A percentile compares a stretch with the other conserved stretches of the same genome.
Conservation (phyloP, 495 filamentous ascomycete species). For the Aspergillus sclerotiicarbonarius region DNA sequence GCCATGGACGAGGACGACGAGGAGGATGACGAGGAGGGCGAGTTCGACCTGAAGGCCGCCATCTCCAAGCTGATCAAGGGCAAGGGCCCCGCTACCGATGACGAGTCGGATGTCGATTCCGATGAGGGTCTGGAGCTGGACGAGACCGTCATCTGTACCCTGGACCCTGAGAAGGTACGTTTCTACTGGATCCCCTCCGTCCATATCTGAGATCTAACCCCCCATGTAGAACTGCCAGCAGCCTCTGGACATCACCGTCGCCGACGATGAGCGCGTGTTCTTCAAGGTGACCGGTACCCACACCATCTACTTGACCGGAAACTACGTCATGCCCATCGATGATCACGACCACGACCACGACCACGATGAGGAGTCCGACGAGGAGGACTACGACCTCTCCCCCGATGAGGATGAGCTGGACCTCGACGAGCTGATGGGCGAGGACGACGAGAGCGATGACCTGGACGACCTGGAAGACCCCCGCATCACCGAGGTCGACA, state of each 20-base stretch:
- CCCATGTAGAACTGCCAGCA: constrained; percentile 80
- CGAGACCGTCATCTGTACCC: constrained; percentile 88
- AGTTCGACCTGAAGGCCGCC: constrained; percentile 59
- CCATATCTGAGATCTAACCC: background rate
- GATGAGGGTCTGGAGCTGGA: constrained; percentile 70
- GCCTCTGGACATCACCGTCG: constrained; percentile 85
- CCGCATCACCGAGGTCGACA: constrained; percentile 79
- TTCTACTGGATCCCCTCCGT: background rate
- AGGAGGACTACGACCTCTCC: constrained; percentile 78
- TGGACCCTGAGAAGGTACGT: constrained; percentile 77
- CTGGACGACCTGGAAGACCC: constrained; percentile 77
- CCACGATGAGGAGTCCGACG: constrained; percentile 62
- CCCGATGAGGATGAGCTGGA: constrained; percentile 69
- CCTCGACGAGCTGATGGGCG: constrained; percentile 50
- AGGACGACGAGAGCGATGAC: constrained; percentile 78
- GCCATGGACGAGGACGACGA: constrained; percentile 62
- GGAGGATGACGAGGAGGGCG: constrained; percentile 53
- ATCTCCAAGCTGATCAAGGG: constrained; percentile 70
- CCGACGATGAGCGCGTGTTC: constrained; percentile 80
- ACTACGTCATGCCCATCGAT: constrained; percentile 73
- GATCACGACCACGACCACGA: constrained; percentile 53
- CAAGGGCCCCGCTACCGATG: constrained; percentile 72
- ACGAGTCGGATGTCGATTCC: constrained; percentile 61
- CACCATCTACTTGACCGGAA: constrained; percentile 87
- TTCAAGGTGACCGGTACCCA: constrained; percentile 92